phyloP scores from a whole-genome alignment of 31 red algal species.

The Porphyra umbilicalis region DNA sequence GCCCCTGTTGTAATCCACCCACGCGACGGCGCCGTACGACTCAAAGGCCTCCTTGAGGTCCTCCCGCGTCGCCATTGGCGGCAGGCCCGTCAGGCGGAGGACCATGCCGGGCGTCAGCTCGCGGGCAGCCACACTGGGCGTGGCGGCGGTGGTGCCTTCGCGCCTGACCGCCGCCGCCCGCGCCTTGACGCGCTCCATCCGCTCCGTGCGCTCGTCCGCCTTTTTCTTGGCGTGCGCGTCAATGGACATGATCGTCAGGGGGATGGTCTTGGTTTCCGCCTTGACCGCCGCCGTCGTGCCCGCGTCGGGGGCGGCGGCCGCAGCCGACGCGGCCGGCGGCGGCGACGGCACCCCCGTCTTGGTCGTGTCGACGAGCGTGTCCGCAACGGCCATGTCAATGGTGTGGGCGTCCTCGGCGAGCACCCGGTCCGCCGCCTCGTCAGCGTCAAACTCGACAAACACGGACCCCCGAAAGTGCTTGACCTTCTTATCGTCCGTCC shows the following conservation, averaged over 20 bases:
- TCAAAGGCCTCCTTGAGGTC: conserved; percentile 71
- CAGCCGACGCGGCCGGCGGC: neutral
- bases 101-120: conserved; percentile 56
- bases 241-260: neutral
- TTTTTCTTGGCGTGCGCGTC: neutral
- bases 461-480: conserved; percentile 66
- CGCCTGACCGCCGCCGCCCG: neutral
- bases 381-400: conserved; percentile 13
- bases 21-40: conserved; percentile 61
- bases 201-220: conserved; percentile 1
- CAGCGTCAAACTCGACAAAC: conserved; percentile 72
- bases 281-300: neutral
- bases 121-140: neutral
- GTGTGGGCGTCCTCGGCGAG: conserved; percentile 42
- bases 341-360: neutral
- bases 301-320: neutral
- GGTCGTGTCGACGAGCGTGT: conserved; percentile 14
- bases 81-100: conserved; percentile 65
- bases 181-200: neutral
- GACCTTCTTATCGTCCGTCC: conserved; percentile 12
- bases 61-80: conserved; percentile 52
- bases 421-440: conserved; percentile 50
- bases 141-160: neutral
- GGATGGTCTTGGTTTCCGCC: neutral
- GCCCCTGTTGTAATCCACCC: conserved; percentile 69